Evolutionary conservation across 768 basidiomycete species (phyloP), one percentile per base, ranked within the genome.

Genomic region (Lactarius trivialis): DNA sequence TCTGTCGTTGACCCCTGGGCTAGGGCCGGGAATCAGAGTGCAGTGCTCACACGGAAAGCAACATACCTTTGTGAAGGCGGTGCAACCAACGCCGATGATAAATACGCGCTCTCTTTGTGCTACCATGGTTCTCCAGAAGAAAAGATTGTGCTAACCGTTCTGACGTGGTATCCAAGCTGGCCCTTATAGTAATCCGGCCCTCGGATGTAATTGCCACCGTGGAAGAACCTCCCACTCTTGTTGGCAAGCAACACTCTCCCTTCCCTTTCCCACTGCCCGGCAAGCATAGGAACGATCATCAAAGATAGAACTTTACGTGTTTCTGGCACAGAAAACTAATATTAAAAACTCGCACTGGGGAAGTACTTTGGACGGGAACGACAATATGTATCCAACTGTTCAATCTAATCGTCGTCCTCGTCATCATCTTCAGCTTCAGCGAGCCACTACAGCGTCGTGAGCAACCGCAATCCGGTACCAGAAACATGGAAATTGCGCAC

Each of bases 371-470:
- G 45, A 43, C n/a, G n/a, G 41, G n/a, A 43, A 43, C 41, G 19
- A 43, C 15, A 24, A 48, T 24, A 24, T 48, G 1, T 48, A 24
- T 48, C 45, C 45, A 48, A 24, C 12, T 24, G 24, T 48, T 48
- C 45, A 48, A 48, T 34, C 54, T 57, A 57, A 30, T 65, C 53
- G 8, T 57, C 60, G 7, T 62, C 56, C 24, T 84, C 82, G 34
- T 85, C 85, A 57, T 88, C 89, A 67, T 87, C 87, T 30, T 93
- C 92, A 8, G 93, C 93, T 72, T 93, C 91, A 60, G 85, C 87
- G 21, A 96, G 82, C 93, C 93, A 96, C 85, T 89, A 66, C 0
- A 68, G 43, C n/a, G n/a, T 52, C 3, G 1, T 68, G 53, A 59
- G 58, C 21, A 55, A 30, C 15, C 55, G 19, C 3, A 49, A 12